Evolutionary conservation across 768 basidiomycete species (phyloP).

Genomic region (Artomyces pyxidatus): DNA sequence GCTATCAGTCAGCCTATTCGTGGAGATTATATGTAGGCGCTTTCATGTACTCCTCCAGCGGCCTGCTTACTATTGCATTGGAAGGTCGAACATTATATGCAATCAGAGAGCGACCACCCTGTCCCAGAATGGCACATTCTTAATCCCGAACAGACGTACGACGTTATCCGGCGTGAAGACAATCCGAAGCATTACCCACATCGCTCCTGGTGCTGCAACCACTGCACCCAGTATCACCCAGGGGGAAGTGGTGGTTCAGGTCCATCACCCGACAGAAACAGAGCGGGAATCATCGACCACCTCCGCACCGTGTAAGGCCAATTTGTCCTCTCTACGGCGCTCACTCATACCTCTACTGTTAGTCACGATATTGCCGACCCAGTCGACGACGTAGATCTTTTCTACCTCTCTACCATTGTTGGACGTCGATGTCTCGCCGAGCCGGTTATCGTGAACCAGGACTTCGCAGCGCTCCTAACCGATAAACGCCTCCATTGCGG

Average conservation of each 20-base stretch:
- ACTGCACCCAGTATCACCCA: not conserved
- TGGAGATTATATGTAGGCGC: conserved; percentile 9
- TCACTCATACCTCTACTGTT: not conserved
- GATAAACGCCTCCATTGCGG: no score
- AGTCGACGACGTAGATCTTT: not conserved
- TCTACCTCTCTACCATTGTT: not conserved
- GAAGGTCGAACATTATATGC: not conserved
- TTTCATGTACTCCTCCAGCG: not conserved
- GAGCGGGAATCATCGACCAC: not conserved
- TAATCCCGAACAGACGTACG: not conserved
- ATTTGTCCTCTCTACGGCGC: not conserved
- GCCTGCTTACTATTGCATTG: not conserved
- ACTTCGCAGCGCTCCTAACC: no score
- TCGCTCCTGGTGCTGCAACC: not conserved
- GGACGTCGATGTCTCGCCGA: not conserved
- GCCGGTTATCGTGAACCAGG: no score
- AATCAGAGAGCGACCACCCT: not conserved
- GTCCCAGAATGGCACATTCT: not conserved
- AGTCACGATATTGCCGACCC: not conserved
- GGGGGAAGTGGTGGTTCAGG: not conserved
- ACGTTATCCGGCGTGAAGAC: not conserved
- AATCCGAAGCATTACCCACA: not conserved
- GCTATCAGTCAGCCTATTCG: not conserved
- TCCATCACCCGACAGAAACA: not conserved
- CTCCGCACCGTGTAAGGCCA: not conserved